Percentiles rank a stretch among this genome's conserved stretches.
Evolutionary conservation across 441 rosid species (phyloP).

Genomic region (Cnidoscolus chayamansa): DNA sequence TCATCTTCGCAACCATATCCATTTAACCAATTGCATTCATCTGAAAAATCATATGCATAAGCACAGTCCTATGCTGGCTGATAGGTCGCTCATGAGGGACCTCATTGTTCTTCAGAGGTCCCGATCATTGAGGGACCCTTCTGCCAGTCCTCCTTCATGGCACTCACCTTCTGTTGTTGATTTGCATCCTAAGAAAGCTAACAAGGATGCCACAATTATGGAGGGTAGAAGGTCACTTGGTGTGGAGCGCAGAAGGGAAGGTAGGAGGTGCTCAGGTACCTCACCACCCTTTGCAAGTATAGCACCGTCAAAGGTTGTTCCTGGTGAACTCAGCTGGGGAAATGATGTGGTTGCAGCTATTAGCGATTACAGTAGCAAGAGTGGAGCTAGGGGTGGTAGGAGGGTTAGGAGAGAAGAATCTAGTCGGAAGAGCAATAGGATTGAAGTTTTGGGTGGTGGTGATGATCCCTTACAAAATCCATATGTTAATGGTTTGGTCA

Average conservation of each 20-base stretch:
- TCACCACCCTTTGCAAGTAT: constrained; percentile 60
- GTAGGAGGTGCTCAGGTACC: constrained; percentile 64
- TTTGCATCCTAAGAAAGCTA: constrained; percentile 66
- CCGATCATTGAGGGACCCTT: constrained; percentile 90
- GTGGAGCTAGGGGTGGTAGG: constrained; percentile 54
- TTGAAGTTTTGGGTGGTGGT: constrained; percentile 36
- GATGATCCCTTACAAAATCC: constrained; percentile 34
- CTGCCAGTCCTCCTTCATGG: constrained; percentile 90
- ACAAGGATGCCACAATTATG: constrained; percentile 32
- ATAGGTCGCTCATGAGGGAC: constrained; percentile 83
- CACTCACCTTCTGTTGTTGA: constrained; percentile 77
- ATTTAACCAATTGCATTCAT: constrained; percentile 93
- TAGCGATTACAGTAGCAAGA: constrained; percentile 49
- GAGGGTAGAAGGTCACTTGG: constrained; percentile 70
- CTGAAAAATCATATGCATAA: constrained; percentile 98
- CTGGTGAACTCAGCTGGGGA: constrained; percentile 35
- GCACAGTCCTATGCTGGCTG: constrained; percentile 75
- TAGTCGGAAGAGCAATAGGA: constrained; percentile 49
- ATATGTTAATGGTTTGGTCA: constrained; percentile 39
- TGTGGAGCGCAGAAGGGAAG: constrained; percentile 43
- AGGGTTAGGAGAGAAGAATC: constrained; percentile 67
- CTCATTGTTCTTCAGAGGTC: constrained; percentile 89
- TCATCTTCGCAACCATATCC: constrained; percentile 94
- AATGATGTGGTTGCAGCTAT: constrained; percentile 35
- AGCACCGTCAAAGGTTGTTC: constrained; percentile 61